A percentile compares a stretch with the other conserved stretches of the same genome.
Conservation (phyloP, 2,329 filamentous ascomycete species). For the Lecanicillium sp. region DNA sequence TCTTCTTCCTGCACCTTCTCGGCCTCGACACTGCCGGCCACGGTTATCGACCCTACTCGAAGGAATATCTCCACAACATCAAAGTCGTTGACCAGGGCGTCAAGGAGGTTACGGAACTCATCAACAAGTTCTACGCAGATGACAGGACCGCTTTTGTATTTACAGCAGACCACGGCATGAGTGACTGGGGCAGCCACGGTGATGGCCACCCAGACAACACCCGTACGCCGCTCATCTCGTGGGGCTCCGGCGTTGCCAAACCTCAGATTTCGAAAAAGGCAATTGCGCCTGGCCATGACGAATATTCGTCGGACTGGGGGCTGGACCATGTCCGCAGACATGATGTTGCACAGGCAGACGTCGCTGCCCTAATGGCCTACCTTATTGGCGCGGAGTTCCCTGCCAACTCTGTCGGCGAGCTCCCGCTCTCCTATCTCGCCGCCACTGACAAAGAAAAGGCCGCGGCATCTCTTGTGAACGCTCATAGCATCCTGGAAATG, state of each 20-base stretch:
- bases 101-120: conserved; percentile 69
- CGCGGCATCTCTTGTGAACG: conserved; percentile 75
- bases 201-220: conserved; percentile 98
- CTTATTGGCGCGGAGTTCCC: conserved; percentile 82
- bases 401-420: conserved; percentile 90
- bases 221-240: conserved; percentile 82
- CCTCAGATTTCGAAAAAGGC: conserved; percentile 51
- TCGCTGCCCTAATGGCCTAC: conserved; percentile 93
- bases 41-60: conserved; percentile 79
- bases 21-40: conserved; percentile 91
- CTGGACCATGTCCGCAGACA: conserved; percentile 74
- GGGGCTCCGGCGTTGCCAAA: conserved; percentile 83
- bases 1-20: conserved; percentile 92
- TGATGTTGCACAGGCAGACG: conserved; percentile 88
- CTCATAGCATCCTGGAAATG: conserved; percentile 85
- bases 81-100: conserved; percentile 90
- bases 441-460: conserved; percentile 71
- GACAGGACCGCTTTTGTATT: conserved; percentile 91
- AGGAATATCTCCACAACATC: conserved; percentile 91
- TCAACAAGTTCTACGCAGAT: conserved; percentile 79
- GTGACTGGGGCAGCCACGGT: conserved; percentile 97
- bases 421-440: conserved; percentile 76
- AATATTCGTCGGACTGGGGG: conserved; percentile 85
- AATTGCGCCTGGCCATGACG: conserved; percentile 75
- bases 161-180: conserved; percentile 98